Conservation (phyloP, 2,329 filamentous ascomycete genomes). For the Fusarium pseudocircinatum region DNA sequence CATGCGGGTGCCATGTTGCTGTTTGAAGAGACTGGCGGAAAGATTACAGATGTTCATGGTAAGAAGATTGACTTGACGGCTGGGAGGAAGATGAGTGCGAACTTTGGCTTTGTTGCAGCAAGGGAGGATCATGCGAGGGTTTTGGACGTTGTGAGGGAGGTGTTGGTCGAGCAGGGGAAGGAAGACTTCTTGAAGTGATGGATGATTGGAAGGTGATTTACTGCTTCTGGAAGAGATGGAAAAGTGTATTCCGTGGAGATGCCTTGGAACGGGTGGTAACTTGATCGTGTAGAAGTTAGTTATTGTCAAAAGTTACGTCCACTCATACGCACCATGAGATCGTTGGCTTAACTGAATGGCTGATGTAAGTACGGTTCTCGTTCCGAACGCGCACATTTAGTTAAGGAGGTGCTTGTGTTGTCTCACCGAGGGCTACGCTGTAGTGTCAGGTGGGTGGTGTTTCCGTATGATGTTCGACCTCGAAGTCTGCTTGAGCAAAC, state of each 20-base stretch:
- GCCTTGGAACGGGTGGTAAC: neutral
- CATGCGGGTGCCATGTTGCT: constrained; percentile 69
- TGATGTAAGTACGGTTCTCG: fast-evolving
- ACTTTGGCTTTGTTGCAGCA: constrained; percentile 67
- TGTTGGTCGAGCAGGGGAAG: constrained; percentile 62
- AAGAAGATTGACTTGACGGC: constrained; percentile 59
- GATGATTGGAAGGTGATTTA: fast-evolving
- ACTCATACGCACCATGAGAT: neutral
- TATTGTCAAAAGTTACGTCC: neutral
- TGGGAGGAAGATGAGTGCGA: constrained; percentile 59
- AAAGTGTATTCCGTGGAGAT: neutral
- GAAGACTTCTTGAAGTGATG: constrained; percentile 33
- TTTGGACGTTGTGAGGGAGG: constrained; percentile 76
- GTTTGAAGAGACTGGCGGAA: constrained; percentile 66
- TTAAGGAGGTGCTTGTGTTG: neutral
- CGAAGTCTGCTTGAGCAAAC: neutral
- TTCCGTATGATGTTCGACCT: neutral
- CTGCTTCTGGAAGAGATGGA: neutral
- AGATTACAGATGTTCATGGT: constrained; percentile 64
- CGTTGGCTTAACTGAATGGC: neutral
- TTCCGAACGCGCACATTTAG: fast-evolving
- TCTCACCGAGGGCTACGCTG: fast-evolving
- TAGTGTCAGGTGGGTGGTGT: too few relatives aligned
- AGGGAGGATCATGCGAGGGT: constrained; percentile 56
- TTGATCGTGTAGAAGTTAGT: neutral